Conservation (phyloP, 2,329 filamentous ascomycete genomes). For the Aspergillus tanneri region DNA sequence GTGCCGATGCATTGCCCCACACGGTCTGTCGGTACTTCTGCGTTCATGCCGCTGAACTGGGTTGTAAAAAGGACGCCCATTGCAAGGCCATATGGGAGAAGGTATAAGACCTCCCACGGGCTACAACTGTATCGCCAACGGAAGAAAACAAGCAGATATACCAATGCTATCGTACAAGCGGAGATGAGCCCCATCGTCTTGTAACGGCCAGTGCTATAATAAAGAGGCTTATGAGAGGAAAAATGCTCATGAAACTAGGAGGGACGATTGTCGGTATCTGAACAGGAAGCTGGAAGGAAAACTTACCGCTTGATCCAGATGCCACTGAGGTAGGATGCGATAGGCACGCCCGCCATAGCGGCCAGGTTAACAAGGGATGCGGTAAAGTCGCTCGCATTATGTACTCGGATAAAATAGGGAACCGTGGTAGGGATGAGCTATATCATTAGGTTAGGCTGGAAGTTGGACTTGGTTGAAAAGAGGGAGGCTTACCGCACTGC, state of each 20-base stretch:
- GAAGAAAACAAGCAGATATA: constrained; percentile 16
- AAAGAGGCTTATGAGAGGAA: too few relatives aligned
- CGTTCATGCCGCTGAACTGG: constrained; percentile 21
- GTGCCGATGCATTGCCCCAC: constrained; percentile 16
- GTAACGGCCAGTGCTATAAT: constrained; percentile 2
- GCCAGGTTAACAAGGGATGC: constrained; percentile 4
- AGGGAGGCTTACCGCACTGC: constrained; percentile 14
- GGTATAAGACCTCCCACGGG: constrained; percentile 14
- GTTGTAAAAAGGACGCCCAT: constrained; percentile 19
- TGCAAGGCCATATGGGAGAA: constrained; percentile 12
- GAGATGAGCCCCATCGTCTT: constrained; percentile 9
- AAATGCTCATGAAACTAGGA: too few relatives aligned
- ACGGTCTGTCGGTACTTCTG: constrained; percentile 8
- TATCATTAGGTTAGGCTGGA: too few relatives aligned
- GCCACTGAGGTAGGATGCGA: constrained; percentile 2
- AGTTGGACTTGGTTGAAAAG: too few relatives aligned
- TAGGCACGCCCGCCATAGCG: too few relatives aligned
- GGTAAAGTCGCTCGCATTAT: too few relatives aligned
- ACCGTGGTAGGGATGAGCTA: too few relatives aligned
- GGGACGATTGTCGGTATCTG: too few relatives aligned
- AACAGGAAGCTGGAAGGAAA: too few relatives aligned
- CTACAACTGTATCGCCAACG: constrained; percentile 19
- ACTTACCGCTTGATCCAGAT: constrained; percentile 19
- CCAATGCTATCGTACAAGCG: neutral
- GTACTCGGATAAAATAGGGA: too few relatives aligned